Evolutionary conservation across 2,329 filamentous ascomycete species (phyloP).

Genomic region (Nannizzia gypsea): DNA sequence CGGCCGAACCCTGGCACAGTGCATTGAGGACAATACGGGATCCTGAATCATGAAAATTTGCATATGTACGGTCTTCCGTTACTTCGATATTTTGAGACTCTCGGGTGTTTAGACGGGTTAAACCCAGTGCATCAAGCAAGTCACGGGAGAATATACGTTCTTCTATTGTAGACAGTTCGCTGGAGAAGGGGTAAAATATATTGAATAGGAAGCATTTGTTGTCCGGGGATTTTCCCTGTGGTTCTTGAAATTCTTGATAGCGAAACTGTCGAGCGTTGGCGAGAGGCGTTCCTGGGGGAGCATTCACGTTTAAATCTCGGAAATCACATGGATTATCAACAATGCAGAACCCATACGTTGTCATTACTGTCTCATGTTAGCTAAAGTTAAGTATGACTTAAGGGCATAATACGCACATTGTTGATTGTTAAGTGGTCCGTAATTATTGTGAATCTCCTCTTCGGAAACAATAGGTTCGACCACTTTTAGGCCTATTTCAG

Average conservation of each 20-base stretch:
- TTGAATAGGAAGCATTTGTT: conserved; percentile 36
- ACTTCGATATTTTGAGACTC: conserved; percentile 29
- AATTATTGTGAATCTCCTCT: conserved; percentile 54
- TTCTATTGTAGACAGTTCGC: conserved; percentile 26
- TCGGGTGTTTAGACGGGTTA: conserved; percentile 32
- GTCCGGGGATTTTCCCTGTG: conserved; percentile 19
- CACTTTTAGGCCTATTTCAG: conserved; percentile 32
- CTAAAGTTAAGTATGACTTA: background rate
- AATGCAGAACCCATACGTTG: conserved; percentile 38
- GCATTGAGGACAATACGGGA: conserved; percentile 30
- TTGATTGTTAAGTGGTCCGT: conserved; percentile 63
- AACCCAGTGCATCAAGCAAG: conserved; percentile 31
- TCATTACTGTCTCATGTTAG: conserved; percentile 25
- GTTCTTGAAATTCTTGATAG: conserved; percentile 24
- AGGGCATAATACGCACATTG: conserved; percentile 35
- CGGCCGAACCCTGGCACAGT: conserved; percentile 31
- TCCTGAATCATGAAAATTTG: conserved; percentile 22
- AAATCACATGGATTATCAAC: conserved; percentile 34
- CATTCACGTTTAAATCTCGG: conserved; percentile 30
- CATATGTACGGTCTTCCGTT: conserved; percentile 21
- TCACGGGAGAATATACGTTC: conserved; percentile 33
- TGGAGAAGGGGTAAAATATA: conserved; percentile 32
- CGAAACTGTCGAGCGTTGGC: conserved; percentile 26
- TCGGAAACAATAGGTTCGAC: conserved; percentile 40
- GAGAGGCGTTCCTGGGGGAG: conserved; percentile 30